Base-by-base conservation (phyloP, 805 yeast species). In the Kazachstania taianensis region DNA sequence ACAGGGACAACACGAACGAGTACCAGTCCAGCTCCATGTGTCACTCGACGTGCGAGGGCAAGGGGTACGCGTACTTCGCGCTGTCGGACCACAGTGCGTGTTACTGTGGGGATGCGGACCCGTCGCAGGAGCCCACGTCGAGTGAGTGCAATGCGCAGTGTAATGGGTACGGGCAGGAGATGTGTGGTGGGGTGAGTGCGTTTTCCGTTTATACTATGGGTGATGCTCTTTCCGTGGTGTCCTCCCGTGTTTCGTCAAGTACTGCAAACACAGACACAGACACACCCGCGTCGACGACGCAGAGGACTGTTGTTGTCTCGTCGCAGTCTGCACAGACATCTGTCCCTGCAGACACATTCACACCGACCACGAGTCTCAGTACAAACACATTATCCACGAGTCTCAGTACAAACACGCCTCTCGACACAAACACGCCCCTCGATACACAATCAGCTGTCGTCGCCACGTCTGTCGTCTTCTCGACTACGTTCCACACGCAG, bases 131-230 rank as follows among this genome's bases (percentile, higher is more conserved):
- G n/a, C 20, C 49, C 4, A 33, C 44, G 7, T 30, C 52, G 3
- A 30, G 20, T 9, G 32, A 45, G 4, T 57, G 62, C 41, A 37
- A 43, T 37, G 43, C 55, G 1, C 24, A 45, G 5, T 83, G 94
- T 55, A 58, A 49, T 24, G 92, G 85, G 6, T 81, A 67, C 48
- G 65, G 67, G 5, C 7, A 32, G 1, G 81, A 79, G 40, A 62
- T 52, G 36, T 83, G 94, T 60, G 85, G 85, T 43, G 80, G 80
- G 26, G 61, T 69, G 13, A 37, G 50, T 30, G 65, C 70, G 26
- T 78, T 62, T 45, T 55, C 65, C 18, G 66, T 75, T 18, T 74
- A 61, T 41, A 57, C 66, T 6, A 58, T 62, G 34, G 51, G 36
- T 27, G 43, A 34, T 26, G 31, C 7, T 32, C 40, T 32, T 19